Percentiles rank a stretch among this genome's conserved stretches.
Evolutionary conservation across 1,284 basidiomycete species (phyloP).

Genomic region (Vanrija pseudolonga): DNA sequence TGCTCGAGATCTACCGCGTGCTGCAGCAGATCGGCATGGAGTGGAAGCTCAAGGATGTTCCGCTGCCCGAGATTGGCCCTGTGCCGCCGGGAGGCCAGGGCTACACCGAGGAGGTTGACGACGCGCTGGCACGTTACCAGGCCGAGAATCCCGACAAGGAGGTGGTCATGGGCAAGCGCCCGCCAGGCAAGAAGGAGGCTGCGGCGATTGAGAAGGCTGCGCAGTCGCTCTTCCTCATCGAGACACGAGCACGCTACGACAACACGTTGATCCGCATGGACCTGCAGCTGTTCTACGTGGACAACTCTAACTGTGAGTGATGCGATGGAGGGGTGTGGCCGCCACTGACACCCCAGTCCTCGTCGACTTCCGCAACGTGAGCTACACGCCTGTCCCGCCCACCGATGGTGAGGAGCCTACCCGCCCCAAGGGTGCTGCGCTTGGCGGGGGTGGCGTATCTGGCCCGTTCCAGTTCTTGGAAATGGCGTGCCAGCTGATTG

Average conservation of each 20-base stretch:
- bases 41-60: constrained; percentile 65
- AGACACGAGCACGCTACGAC: constrained; percentile 83
- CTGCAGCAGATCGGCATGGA: constrained; percentile 93
- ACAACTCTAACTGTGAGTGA: constrained; percentile 79
- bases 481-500: constrained; percentile 68
- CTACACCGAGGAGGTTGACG: constrained; percentile 42
- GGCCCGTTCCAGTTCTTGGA: constrained; percentile 95
- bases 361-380: constrained; percentile 97
- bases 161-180: constrained; percentile 30
- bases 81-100: constrained; percentile 26
- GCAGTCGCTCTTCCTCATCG: constrained; percentile 80
- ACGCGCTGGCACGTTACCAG: constrained; percentile 52
- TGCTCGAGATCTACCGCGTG: constrained; percentile 96
- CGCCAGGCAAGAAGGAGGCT: constrained; percentile 49
- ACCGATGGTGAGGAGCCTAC: constrained; percentile 21
- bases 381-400: constrained; percentile 64
- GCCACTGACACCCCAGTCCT: constrained; percentile 48
- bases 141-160: constrained; percentile 32
- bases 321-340: too few species aligned
- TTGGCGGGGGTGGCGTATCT: constrained; percentile 64
- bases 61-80: constrained; percentile 63
- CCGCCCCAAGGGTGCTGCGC: constrained; percentile 64
- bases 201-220: constrained; percentile 53
- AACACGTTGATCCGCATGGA: constrained; percentile 96
- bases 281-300: constrained; percentile 92